Conservation (phyloP, 345 rosid genomes). For the Boechera stricta region DNA sequence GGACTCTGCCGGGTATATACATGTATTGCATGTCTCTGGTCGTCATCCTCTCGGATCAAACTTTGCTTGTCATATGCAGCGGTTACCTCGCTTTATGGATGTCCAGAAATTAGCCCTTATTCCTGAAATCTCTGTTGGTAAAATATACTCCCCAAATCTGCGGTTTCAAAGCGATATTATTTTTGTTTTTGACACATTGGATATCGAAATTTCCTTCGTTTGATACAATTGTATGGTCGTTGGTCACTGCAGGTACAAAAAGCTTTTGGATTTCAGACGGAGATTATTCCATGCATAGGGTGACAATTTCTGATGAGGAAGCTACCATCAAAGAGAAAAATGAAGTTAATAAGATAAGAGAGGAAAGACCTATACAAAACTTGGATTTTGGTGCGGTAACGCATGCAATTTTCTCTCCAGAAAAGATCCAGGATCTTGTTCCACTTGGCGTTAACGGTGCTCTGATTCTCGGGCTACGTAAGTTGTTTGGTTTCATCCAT, state of each 20-base stretch:
- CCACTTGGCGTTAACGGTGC: constrained; percentile 59
- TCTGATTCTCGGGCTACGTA: constrained; percentile 80
- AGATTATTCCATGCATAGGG: constrained; percentile 57
- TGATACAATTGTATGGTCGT: not conserved
- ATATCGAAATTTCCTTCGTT: not conserved
- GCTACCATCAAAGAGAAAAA: constrained; percentile 49
- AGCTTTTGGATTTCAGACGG: constrained; percentile 79
- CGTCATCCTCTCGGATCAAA: constrained; percentile 45
- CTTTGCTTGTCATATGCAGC: constrained; percentile 53
- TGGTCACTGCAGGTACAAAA: constrained; percentile 56
- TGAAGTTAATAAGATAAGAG: constrained; percentile 42
- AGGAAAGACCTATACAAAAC: constrained; percentile 47
- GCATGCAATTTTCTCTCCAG: constrained; percentile 63
- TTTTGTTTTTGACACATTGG: not conserved
- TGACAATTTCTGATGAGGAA: constrained; percentile 53
- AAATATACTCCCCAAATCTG: not conserved
- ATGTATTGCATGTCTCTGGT: constrained; percentile 55
- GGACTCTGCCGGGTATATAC: constrained; percentile 67
- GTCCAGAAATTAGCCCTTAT: constrained; percentile 72
- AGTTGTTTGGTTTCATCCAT: constrained; percentile 28
- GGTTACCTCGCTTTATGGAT: constrained; percentile 61
- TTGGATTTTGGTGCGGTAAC: constrained; percentile 62
- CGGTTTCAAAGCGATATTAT: not conserved
- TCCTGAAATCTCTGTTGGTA: constrained; percentile 71
- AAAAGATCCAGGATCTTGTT: constrained; percentile 66